Base-by-base conservation (phyloP, 2,329 filamentous ascomycete genomes). In the Fusarium concolor region DNA sequence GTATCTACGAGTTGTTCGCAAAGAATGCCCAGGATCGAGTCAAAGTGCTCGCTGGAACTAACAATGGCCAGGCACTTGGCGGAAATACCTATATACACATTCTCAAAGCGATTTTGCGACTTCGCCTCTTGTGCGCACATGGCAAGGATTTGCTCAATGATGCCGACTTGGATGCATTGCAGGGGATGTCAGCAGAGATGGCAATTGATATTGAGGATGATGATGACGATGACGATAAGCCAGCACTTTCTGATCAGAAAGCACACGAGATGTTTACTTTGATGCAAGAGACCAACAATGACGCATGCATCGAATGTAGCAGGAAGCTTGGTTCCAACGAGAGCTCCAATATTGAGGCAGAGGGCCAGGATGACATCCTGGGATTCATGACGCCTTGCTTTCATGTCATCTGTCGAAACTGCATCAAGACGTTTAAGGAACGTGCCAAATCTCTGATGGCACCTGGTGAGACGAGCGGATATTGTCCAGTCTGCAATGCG, bases 81-180 rank as follows among this genome's bases (percentile, higher is more conserved):
- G 95, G 94, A 41, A 93, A 91, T 70, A 91, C 92, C n/a, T 97
- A 97, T 75, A 94, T 96, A 45, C 93, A 97, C 72, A 96, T 99
- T 45, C 81, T 99, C 63, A 94, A 96, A 68, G 92, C 93, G 6
- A 97, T 99, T 74, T 86, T 96, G 69, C 91, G 95, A 29, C 87
- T 99, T 18, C 92, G 96, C 11, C 85, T 97, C 39, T 91, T 98
- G 51, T 97, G 94, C 75, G 96, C 94, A 2, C 95, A 97, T 76
- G 96, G 96, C n/a, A 92, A 91, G 68, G 95, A 98, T 62, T 86
- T 99, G 10, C 85, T 99, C 4, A 92, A 90, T 57, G 89, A 94
- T 35, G 91, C 95, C 20, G 95, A 98, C 73, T 82, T 97, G 44
- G 89, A 91, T 69, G 84, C 91, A 5, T 88, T 95, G 50, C 91